Conservation (phyloP, 768 basidiomycete genomes). For the Suillus bovinus region DNA sequence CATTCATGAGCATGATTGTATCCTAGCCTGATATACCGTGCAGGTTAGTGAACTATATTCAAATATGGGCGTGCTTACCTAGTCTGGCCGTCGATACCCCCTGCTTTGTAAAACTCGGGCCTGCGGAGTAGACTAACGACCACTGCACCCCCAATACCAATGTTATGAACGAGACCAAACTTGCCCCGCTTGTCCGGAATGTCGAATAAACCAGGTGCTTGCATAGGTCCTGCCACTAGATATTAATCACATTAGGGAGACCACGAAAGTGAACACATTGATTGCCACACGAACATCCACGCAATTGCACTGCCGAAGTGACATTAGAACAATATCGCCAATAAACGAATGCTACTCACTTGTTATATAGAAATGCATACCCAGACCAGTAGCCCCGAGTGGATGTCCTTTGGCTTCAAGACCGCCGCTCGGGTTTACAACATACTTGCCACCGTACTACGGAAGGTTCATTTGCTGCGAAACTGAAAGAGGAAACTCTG, state of each 20-base stretch:
- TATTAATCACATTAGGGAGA: neutral
- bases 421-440: slow-evolving; percentile 83
- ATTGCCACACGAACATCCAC: slow-evolving; percentile 48
- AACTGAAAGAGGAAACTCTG: slow-evolving; percentile 18
- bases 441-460: slow-evolving; percentile 83
- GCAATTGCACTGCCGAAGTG: slow-evolving; percentile 61
- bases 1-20: slow-evolving; percentile 80
- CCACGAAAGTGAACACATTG: slow-evolving; percentile 13
- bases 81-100: slow-evolving; percentile 65
- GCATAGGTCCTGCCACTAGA: slow-evolving; percentile 83
- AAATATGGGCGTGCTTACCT: slow-evolving; percentile 40
- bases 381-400: slow-evolving; percentile 78
- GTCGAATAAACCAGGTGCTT: slow-evolving; percentile 70
- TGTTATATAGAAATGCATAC: slow-evolving; percentile 86
- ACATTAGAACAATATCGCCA: slow-evolving; percentile 7
- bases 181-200: slow-evolving; percentile 66
- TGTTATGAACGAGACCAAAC: slow-evolving; percentile 80
- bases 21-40: slow-evolving; percentile 54
- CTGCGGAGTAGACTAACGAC: slow-evolving; percentile 75
- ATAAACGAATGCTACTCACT: slow-evolving; percentile 43
- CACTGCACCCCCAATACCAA: slow-evolving; percentile 80
- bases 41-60: slow-evolving; percentile 1
- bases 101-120: slow-evolving; percentile 72
- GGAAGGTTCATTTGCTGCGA: neutral
- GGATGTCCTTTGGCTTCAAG: slow-evolving; percentile 91